These are phyloP conservation scores for Ceratopteris richardii DNA, from an alignment of 75 land plant species.

Conservation along the genomic window DNA sequence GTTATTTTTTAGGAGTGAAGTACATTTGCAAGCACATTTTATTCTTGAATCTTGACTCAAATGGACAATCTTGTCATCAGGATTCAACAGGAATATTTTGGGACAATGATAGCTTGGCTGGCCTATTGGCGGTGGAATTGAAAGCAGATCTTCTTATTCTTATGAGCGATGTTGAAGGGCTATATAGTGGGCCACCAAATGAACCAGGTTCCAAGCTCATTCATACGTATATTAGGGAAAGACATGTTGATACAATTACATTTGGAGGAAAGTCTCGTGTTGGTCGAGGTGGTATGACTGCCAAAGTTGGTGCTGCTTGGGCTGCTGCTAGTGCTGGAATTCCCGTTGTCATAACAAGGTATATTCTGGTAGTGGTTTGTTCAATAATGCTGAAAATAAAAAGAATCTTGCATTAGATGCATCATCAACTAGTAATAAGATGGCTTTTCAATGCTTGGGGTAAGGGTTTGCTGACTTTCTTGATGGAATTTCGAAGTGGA, in stretches of 20 bases:
- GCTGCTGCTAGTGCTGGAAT: slow-evolving; percentile 72
- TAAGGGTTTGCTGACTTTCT: too few relatives aligned
- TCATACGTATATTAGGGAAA: slow-evolving; percentile 66
- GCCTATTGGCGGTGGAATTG: slow-evolving; percentile 77
- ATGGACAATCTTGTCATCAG: slow-evolving; percentile 23
- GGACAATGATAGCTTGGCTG: slow-evolving; percentile 97
- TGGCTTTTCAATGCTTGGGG: too few relatives aligned
- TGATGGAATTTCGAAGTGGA: slow-evolving; percentile 42
- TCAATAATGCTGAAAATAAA: not conserved
- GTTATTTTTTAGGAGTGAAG: not conserved
- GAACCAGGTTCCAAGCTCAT: slow-evolving; percentile 87
- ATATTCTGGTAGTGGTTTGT: too few relatives aligned
- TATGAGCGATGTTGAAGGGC: slow-evolving; percentile 97
- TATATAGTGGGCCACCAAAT: slow-evolving; percentile 94
- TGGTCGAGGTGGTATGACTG: slow-evolving; percentile 98
- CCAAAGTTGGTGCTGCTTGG: slow-evolving; percentile 88
- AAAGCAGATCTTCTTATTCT: slow-evolving; percentile 85
- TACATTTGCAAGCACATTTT: not conserved
- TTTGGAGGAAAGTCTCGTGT: slow-evolving; percentile 95
- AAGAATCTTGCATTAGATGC: too few relatives aligned
- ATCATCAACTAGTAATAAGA: too few relatives aligned
- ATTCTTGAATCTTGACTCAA: not conserved
- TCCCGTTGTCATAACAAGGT: slow-evolving; percentile 93
- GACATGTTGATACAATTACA: slow-evolving; percentile 72
- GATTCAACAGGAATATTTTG: slow-evolving; percentile 99